phyloP scores from a whole-genome alignment of 2,329 filamentous ascomycete genomes.

The Fusarium sp. region DNA sequence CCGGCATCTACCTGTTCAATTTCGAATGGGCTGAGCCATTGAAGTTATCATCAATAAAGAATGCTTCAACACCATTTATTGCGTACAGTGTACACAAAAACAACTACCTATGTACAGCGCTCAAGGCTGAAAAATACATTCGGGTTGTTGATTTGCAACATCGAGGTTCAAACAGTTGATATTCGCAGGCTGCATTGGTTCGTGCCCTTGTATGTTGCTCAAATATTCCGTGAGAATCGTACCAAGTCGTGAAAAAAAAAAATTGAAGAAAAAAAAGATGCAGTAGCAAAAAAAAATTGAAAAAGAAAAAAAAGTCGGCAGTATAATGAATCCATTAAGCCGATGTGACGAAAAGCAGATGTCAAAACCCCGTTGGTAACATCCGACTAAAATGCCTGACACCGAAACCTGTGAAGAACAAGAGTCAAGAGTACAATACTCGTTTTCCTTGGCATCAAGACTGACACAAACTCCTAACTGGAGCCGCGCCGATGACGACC shows the following conservation, averaged over 20 bases:
- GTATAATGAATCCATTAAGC: conserved; percentile 45
- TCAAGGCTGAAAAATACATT: conserved; percentile 16
- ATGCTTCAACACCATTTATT: conserved; percentile 36
- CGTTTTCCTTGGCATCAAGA: conserved; percentile 1
- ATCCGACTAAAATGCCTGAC: conserved; percentile 22
- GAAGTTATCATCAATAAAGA: background rate
- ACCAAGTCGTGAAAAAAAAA: conserved; percentile 43
- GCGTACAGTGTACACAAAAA: conserved; percentile 30
- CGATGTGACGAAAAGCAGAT: conserved; percentile 38
- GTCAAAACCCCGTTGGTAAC: conserved; percentile 35
- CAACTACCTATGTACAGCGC: conserved; percentile 25
- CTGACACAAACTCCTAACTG: background rate
- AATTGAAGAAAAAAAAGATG: conserved; percentile 41
- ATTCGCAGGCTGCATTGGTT: conserved; percentile 11
- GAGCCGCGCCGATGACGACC: background rate
- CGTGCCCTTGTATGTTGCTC: conserved; percentile 25
- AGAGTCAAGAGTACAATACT: conserved; percentile 35
- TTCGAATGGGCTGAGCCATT: conserved; percentile 5
- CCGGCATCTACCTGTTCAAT: conserved; percentile 2
- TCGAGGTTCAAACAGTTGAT: conserved; percentile 25
- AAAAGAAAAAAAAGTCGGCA: conserved; percentile 19
- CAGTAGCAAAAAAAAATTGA: conserved; percentile 19
- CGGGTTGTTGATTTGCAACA: conserved; percentile 11
- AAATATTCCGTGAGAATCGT: conserved; percentile 42
- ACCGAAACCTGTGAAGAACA: conserved; percentile 42